phyloP scores from a whole-genome alignment of 441 rosid species.

The Euphorbia neoarborescens region DNA sequence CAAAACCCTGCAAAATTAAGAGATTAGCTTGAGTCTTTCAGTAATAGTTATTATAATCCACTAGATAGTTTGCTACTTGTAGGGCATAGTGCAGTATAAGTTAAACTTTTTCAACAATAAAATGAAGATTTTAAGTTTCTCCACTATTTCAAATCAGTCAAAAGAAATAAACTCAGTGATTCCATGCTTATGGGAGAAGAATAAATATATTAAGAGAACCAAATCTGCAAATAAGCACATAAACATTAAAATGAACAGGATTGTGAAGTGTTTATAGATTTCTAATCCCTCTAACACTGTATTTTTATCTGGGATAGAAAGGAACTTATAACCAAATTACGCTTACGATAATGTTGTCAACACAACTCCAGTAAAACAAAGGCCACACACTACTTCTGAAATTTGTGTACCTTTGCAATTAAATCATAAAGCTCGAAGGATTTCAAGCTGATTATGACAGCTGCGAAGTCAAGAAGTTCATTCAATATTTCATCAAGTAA shows the following conservation, averaged over 20 bases:
- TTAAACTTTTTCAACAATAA: background rate
- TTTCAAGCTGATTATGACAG: constrained; percentile 47
- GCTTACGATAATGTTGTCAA: background rate
- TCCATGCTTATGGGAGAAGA: background rate
- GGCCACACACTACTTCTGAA: background rate
- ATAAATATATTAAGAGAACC: background rate
- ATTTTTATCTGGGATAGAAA: constrained; percentile 7
- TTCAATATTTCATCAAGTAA: constrained; percentile 53
- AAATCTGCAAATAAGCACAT: background rate
- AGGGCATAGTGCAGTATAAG: background rate
- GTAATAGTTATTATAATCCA: background rate
- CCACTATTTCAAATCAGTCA: background rate
- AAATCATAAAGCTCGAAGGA: constrained; percentile 52
- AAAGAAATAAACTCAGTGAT: background rate
- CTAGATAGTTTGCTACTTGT: background rate
- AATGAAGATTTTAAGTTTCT: background rate
- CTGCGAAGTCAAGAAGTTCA: constrained; percentile 62
- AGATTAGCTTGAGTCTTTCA: constrained; percentile 10
- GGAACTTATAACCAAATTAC: background rate
- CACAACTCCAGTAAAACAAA: background rate
- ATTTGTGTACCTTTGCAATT: constrained; percentile 61
- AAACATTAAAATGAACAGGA: background rate
- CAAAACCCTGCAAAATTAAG: constrained; percentile 58
- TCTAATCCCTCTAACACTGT: background rate
- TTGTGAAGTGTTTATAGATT: background rate